Conservation (phyloP, 768 basidiomycete species). For the Psilocybe sp. region DNA sequence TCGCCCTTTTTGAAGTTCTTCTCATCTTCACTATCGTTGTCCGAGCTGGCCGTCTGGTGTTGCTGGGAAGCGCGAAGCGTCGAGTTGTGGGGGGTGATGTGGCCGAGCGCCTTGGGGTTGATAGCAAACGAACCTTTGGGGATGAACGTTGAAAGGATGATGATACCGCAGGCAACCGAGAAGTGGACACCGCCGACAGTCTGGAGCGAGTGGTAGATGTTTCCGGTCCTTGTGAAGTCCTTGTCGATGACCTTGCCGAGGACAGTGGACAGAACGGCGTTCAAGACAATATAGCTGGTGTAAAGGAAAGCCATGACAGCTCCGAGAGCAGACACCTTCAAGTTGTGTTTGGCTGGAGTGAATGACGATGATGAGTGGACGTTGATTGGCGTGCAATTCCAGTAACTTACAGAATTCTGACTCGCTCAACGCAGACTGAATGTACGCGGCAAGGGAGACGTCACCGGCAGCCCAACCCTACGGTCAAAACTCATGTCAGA, state of each 20-base stretch:
- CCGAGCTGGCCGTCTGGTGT: neutral
- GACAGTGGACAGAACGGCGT: constrained; percentile 24
- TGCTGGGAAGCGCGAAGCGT: neutral
- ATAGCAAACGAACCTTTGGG: constrained; percentile 27
- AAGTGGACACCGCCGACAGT: constrained; percentile 29
- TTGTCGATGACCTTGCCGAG: constrained; percentile 29
- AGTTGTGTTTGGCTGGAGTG: constrained; percentile 18
- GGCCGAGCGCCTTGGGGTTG: constrained; percentile 27
- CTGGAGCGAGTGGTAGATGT: constrained; percentile 19
- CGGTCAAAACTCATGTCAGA: neutral
- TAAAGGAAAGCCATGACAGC: constrained; percentile 33
- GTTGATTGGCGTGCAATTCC: neutral
- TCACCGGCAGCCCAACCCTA: constrained; percentile 35
- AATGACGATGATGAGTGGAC: neutral
- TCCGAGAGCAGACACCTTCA: constrained; percentile 23
- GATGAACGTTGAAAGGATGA: constrained; percentile 26
- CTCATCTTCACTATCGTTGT: constrained; percentile 9
- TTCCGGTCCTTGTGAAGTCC: constrained; percentile 18
- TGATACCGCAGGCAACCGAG: constrained; percentile 24
- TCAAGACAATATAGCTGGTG: constrained; percentile 30
- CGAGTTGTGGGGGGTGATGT: neutral
- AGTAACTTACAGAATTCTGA: constrained; percentile 20
- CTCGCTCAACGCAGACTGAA: constrained; percentile 27
- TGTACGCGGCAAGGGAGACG: constrained; percentile 32
- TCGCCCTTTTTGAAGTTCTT: constrained; percentile 8